A percentile compares a stretch with the other conserved stretches of the same genome.
These are phyloP conservation scores for Delonix regia DNA, from an alignment of 306 rosid species.

Conservation along the genomic window DNA sequence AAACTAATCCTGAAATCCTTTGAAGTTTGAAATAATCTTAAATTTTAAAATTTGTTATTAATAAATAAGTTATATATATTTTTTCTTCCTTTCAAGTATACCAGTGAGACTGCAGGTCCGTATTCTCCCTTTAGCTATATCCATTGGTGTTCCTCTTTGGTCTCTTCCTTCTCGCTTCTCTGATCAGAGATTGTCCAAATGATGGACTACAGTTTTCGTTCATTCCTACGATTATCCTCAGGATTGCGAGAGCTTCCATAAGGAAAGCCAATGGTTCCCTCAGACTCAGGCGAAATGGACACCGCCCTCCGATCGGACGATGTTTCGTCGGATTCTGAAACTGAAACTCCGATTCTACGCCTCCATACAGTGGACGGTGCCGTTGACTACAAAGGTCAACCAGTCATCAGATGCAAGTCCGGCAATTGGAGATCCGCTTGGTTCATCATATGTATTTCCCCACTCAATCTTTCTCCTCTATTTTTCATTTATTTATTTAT, in stretches of 20 bases:
- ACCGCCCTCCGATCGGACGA: background rate
- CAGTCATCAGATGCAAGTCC: background rate
- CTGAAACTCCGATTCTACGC: background rate
- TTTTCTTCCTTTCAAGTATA: too few species aligned
- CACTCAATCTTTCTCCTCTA: background rate
- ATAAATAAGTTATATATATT: too few species aligned
- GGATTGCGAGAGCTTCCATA: background rate
- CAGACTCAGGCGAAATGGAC: conserved; percentile 29
- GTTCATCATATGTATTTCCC: background rate
- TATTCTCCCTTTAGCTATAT: too few species aligned
- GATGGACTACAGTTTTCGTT: too few species aligned
- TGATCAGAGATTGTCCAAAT: too few species aligned
- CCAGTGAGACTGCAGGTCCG: too few species aligned
- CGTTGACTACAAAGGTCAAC: background rate
- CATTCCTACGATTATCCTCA: background rate
- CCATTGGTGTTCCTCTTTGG: too few species aligned
- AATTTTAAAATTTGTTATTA: too few species aligned
- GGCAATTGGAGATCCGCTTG: conserved; percentile 9
- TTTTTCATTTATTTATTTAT: background rate
- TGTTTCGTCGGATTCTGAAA: background rate
- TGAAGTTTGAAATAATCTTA: too few species aligned
- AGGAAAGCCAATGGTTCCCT: background rate
- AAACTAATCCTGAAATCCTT: too few species aligned
- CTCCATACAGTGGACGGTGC: background rate
- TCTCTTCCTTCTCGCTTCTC: too few species aligned